phyloP scores from a whole-genome alignment of 257 asterid genomes.

The Solanum neorickii region DNA sequence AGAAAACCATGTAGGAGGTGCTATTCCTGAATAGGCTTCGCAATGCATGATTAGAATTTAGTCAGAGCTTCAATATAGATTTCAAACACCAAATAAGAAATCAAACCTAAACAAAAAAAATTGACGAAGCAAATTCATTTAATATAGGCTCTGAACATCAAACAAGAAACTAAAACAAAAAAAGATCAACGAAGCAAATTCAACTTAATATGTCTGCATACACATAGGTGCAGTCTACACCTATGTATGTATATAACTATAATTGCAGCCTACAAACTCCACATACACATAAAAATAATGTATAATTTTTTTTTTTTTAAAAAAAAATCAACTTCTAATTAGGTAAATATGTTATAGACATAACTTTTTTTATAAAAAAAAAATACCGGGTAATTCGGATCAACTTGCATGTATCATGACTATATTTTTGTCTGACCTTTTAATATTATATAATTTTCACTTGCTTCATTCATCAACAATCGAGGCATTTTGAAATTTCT shows the following conservation, averaged over 20 bases:
- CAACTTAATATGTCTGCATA: not conserved
- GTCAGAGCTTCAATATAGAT: not conserved
- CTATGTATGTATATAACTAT: not conserved
- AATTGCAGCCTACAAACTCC: not conserved
- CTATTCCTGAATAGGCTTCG: fast-evolving
- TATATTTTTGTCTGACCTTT: not conserved
- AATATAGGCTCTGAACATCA: not conserved
- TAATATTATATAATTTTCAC: not conserved
- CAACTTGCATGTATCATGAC: not conserved
- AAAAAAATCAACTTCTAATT: not conserved
- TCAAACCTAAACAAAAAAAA: not conserved
- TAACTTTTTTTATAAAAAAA: not conserved
- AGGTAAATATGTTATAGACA: not conserved
- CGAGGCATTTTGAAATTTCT: too few species aligned
- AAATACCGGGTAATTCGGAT: not conserved
- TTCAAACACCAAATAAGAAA: too few species aligned
- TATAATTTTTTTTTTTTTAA: too few species aligned
- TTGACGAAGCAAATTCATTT: not conserved
- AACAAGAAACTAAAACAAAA: too few species aligned
- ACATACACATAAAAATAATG: not conserved
- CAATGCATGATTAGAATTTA: not conserved
- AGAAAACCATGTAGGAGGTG: fast-evolving
- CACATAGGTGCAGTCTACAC: not conserved
- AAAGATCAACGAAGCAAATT: not conserved
- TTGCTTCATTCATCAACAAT: not conserved